Base-by-base conservation (phyloP, 2,329 filamentous ascomycete genomes). In the Bisporella sp. region DNA sequence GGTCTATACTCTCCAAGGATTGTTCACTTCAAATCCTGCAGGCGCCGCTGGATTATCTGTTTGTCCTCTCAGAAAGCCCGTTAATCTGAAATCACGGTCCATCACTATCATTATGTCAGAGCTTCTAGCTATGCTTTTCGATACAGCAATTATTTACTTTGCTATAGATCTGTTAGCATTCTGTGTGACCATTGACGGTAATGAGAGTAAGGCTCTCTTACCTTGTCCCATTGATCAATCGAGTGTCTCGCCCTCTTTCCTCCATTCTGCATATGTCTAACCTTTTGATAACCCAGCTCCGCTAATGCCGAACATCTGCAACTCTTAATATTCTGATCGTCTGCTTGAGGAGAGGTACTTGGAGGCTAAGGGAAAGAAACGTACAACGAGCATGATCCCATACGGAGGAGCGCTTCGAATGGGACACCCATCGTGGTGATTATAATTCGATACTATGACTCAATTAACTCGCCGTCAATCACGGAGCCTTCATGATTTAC, bases 391-490 rank as follows among this genome's bases (percentile, higher is more conserved):
- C 59, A 70, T 69, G 60, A 71, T 68, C 46, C 57, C 69, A 58
- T 68, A 71, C 5, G 68, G 50, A 71, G 43, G 52, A 71, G 64
- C 53, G 67, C 60, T 63, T 71, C 69, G 55, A 69, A 71, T 37
- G 69, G 69, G 48, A 71, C 66, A 57, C 64, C 65, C 69, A 71
- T 71, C 46, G 54, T 66, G 60, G 50, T 48, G 48, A 51, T 57
- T 32, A 50, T 52, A 48, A 44, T 41, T 57, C 45, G 48, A 51
- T 57, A 50, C 62, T 64, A 43, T 32, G 7, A 29, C 2, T 42
- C 13, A 12, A 50, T 57, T 42, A 62, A 57, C 48, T 35, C 30
- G 11, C 29, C 6, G 28, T 9, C 9, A 32, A 9, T 21, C 21
- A 21, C 21, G 12, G 5, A 12, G 30, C 41, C 5, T 30, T 31